Conservation (phyloP, 371 early-diverging fungal species). For the Haplosporangium sp. region DNA sequence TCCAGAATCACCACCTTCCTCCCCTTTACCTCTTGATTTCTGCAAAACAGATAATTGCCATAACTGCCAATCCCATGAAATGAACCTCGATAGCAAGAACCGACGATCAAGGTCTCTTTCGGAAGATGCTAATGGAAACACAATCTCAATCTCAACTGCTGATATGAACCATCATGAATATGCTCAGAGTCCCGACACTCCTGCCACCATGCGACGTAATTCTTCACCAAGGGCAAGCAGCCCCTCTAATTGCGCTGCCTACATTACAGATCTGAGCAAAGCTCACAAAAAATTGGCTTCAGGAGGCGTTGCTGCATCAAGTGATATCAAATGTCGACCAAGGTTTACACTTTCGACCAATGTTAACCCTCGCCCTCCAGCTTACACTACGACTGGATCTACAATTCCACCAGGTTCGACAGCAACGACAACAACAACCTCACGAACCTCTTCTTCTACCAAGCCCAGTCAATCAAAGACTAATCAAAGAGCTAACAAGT, state of each 20-base stretch:
- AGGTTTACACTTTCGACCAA: constrained; percentile 18
- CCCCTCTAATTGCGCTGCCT: neutral
- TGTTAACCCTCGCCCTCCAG: constrained; percentile 9
- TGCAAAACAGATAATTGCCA: neutral
- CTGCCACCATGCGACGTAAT: neutral
- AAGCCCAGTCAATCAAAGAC: neutral
- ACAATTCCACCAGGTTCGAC: neutral
- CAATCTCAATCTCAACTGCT: neutral
- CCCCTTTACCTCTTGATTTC: constrained; percentile 28
- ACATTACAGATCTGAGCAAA: neutral
- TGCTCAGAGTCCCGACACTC: neutral
- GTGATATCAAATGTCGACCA: constrained; percentile 2
- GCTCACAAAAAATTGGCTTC: neutral
- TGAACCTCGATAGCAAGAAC: neutral
- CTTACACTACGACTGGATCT: neutral
- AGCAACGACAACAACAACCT: neutral
- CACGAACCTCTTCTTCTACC: neutral
- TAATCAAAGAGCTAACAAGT: neutral
- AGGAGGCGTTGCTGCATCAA: neutral
- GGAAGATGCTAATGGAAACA: neutral
- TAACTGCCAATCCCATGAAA: neutral
- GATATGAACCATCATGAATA: neutral
- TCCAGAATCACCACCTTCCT: constrained; percentile 30
- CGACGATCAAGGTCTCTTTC: neutral
- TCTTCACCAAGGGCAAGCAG: neutral